Conservation (phyloP, 371 early-diverging fungal genomes). For the Actinomortierella ambigua region DNA sequence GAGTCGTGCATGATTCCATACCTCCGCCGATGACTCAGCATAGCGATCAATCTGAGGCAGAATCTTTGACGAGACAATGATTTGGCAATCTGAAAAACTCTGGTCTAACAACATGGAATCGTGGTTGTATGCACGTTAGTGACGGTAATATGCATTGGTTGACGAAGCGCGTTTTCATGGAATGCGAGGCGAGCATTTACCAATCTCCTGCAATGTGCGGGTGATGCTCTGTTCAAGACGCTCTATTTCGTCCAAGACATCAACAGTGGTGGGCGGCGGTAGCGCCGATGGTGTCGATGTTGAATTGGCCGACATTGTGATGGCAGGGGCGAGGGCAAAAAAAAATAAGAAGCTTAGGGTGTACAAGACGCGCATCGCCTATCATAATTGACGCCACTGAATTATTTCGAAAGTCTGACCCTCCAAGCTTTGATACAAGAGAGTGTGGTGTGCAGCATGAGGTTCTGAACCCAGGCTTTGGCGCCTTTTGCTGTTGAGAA, state of each 20-base stretch:
- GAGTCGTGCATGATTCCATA: constrained; percentile 46
- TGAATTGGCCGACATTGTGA: too few relatives aligned
- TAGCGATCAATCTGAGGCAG: constrained; percentile 55
- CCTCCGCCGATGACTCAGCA: constrained; percentile 45
- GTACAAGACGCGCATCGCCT: too few relatives aligned
- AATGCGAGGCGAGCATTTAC: constrained; percentile 10
- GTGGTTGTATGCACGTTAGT: background rate
- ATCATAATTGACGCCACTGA: too few relatives aligned
- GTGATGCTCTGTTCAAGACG: constrained; percentile 59
- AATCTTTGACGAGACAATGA: constrained; percentile 51
- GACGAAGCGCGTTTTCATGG: background rate
- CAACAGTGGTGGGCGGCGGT: constrained; percentile 16
- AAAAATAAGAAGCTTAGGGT: too few relatives aligned
- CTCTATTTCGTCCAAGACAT: constrained; percentile 44
- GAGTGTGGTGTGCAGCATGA: too few relatives aligned
- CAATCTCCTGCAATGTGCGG: constrained; percentile 54
- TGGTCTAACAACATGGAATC: constrained; percentile 43
- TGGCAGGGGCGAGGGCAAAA: background rate
- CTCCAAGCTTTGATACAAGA: too few relatives aligned
- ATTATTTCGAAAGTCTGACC: too few relatives aligned
- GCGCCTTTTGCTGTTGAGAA: too few relatives aligned
- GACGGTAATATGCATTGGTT: background rate
- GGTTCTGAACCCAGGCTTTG: too few relatives aligned
- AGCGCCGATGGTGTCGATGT: too few relatives aligned
- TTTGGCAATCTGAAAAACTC: constrained; percentile 58